Conservation (phyloP, 805 yeast genomes). For the Candida gorgasii region DNA sequence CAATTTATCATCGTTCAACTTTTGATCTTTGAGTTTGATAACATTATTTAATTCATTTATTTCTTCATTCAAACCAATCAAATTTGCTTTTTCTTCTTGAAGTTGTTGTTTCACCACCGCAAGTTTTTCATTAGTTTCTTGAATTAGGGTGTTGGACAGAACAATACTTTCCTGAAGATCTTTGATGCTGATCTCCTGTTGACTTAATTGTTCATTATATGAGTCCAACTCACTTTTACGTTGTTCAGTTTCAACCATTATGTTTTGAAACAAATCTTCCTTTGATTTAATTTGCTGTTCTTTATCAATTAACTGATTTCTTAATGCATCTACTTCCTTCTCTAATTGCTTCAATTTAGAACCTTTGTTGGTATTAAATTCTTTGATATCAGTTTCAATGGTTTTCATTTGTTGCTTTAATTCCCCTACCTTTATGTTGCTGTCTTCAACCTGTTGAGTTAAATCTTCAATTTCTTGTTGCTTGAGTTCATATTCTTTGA, state of each 20-base stretch:
- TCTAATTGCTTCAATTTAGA: slow-evolving; percentile 70
- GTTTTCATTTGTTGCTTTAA: slow-evolving; percentile 46
- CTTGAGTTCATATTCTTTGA: slow-evolving; percentile 50
- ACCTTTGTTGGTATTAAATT: slow-evolving; percentile 77
- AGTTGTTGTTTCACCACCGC: slow-evolving; percentile 29
- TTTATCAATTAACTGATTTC: slow-evolving; percentile 34
- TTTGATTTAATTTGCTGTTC: slow-evolving; percentile 46
- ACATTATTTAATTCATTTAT: slow-evolving; percentile 56
- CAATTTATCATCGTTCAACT: slow-evolving; percentile 48
- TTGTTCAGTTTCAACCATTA: slow-evolving; percentile 74
- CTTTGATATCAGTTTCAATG: slow-evolving; percentile 77
- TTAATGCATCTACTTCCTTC: slow-evolving; percentile 45
- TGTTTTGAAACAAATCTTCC: slow-evolving; percentile 58
- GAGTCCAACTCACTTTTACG: slow-evolving; percentile 53
- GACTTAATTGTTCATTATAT: slow-evolving; percentile 43
- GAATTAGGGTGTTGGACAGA: slow-evolving; percentile 22
- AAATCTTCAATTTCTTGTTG: slow-evolving; percentile 47
- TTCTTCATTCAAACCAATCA: slow-evolving; percentile 76
- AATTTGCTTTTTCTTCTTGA: slow-evolving; percentile 56
- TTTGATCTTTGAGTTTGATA: slow-evolving; percentile 45
- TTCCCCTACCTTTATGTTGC: slow-evolving; percentile 28
- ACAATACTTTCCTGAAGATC: slow-evolving; percentile 25
- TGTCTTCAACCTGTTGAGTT: slow-evolving; percentile 35
- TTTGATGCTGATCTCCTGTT: slow-evolving; percentile 22
- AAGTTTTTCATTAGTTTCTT: slow-evolving; percentile 20